phyloP scores from a whole-genome alignment of 2,329 filamentous ascomycete genomes.

The Sodiomyces alkalinus region DNA sequence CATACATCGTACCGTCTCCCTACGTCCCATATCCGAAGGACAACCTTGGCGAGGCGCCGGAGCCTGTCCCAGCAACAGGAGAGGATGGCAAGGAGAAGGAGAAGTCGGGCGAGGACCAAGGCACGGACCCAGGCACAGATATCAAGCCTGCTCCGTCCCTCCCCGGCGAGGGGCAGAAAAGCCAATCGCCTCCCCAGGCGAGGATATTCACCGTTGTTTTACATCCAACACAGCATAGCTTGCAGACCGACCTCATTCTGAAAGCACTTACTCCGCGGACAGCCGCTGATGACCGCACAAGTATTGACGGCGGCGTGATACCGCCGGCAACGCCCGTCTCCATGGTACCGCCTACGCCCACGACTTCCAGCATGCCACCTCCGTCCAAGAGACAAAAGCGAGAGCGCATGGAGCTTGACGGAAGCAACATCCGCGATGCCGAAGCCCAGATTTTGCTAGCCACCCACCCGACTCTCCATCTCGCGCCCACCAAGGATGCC shows the following conservation, averaged over 20 bases:
- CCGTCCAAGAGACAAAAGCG: slow-evolving; percentile 54
- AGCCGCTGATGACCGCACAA: slow-evolving; percentile 17
- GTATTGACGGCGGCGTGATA: slow-evolving; percentile 26
- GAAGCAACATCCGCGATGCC: slow-evolving; percentile 54
- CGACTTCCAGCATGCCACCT: slow-evolving; percentile 40
- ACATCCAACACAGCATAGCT: slow-evolving; percentile 63
- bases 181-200: slow-evolving; percentile 36
- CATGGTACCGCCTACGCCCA: slow-evolving; percentile 45
- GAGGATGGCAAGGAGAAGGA: slow-evolving; percentile 38
- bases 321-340: slow-evolving; percentile 54
- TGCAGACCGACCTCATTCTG: slow-evolving; percentile 61
- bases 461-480: slow-evolving; percentile 57
- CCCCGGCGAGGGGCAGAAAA: slow-evolving; percentile 27
- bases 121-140: neutral
- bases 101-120: slow-evolving; percentile 1
- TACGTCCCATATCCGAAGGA: slow-evolving; percentile 57
- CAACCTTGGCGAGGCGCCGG: slow-evolving; percentile 13
- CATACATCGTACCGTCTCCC: slow-evolving; percentile 78
- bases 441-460: slow-evolving; percentile 63
- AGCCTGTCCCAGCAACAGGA: slow-evolving; percentile 23
- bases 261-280: slow-evolving; percentile 56
- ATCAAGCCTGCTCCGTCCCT: slow-evolving; percentile 38
- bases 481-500: slow-evolving; percentile 58
- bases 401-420: slow-evolving; percentile 62
- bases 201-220: slow-evolving; percentile 67